Base-by-base conservation (phyloP, 2,329 filamentous ascomycete species). In the Leptographium lundbergii region DNA sequence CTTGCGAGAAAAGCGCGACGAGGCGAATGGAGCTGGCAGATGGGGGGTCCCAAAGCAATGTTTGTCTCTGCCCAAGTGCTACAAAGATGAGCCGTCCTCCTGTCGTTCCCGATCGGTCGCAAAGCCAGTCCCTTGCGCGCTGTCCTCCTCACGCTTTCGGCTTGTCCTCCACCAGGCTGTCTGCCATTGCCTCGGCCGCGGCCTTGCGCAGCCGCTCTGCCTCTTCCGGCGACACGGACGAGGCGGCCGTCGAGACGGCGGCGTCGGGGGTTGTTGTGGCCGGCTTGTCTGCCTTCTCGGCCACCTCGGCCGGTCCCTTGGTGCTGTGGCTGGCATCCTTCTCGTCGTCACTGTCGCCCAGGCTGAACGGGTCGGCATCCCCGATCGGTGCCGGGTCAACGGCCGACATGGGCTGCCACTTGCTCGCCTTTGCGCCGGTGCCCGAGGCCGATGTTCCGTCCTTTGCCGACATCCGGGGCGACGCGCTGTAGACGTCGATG, bases 341-440 rank as follows among this genome's bases (percentile, higher is more conserved):
- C 72, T 99, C 94, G 65, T 96, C 91, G 65, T 97, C 92, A 67
- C 90, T 95, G 66, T 97, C 92, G 6, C 94, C 94, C 17, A 99
- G 80, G 67, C 91, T 96, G 74, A 99, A 99, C 0, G 94, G 94
- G 68, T 99, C 94, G 66, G 96, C 92, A 65, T 97, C 91, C 22
- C 81, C 80, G 62, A 96, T 87, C 17, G 92, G 91, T 63, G 82
- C 86, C 1, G 91, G 90, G 63, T 95, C 89, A 17, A 96, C 84
- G 0, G 86, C 81, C 14, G 91, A 90, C 66, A 99, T 76, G 11
- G 94, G 92, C 72, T 99, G 92, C 94, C 94, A 99, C 75, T 99
- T 99, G 80, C 91, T 96, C 53, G 82, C 73, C 74, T 91, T 94
- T 64, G 75, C 73, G 54, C 78, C 76, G n/a, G 73, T 68, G 25